Conservation (phyloP, 2,329 filamentous ascomycete species). For the Penicillium sp. region DNA sequence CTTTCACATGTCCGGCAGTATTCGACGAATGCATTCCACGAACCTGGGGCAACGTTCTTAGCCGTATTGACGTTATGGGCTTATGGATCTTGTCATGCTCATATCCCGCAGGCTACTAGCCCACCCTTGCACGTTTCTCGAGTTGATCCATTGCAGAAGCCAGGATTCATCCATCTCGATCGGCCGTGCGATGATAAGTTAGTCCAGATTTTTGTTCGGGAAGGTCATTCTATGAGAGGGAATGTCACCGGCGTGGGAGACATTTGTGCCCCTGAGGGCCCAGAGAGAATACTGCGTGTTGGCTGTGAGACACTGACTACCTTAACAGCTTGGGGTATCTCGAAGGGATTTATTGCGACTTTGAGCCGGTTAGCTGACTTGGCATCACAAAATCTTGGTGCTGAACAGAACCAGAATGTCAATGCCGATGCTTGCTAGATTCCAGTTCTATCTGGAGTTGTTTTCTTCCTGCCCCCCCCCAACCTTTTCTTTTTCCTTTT, state of each 20-base stretch:
- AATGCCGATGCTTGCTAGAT: constrained; percentile 8
- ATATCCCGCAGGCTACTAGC: constrained; percentile 32
- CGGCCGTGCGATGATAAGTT: constrained; percentile 58
- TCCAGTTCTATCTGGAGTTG: no score
- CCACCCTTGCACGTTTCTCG: constrained; percentile 5
- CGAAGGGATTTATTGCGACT: constrained; percentile 33
- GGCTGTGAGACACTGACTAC: constrained; percentile 40
- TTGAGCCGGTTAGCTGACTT: constrained; percentile 34
- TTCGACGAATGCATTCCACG: constrained; percentile 49
- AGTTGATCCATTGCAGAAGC: constrained; percentile 27
- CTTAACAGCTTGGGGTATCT: constrained; percentile 37
- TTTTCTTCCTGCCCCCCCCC: no score
- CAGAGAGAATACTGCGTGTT: constrained; percentile 38
- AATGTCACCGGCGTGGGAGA: constrained; percentile 55
- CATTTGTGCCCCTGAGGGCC: constrained; percentile 42
- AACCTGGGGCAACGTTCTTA: constrained; percentile 47
- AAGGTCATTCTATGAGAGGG: constrained; percentile 51
- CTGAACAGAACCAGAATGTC: constrained; percentile 3
- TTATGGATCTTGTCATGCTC: constrained; percentile 39
- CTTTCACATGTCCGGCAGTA: constrained; percentile 55
- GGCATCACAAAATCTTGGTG: constrained; percentile 8
- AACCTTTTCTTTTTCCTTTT: neutral
- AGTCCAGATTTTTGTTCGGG: constrained; percentile 55
- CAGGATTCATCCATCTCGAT: constrained; percentile 53
- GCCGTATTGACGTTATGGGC: constrained; percentile 51